Conservation (phyloP, 768 basidiomycete species). For the Pleurotus pulmonarius region DNA sequence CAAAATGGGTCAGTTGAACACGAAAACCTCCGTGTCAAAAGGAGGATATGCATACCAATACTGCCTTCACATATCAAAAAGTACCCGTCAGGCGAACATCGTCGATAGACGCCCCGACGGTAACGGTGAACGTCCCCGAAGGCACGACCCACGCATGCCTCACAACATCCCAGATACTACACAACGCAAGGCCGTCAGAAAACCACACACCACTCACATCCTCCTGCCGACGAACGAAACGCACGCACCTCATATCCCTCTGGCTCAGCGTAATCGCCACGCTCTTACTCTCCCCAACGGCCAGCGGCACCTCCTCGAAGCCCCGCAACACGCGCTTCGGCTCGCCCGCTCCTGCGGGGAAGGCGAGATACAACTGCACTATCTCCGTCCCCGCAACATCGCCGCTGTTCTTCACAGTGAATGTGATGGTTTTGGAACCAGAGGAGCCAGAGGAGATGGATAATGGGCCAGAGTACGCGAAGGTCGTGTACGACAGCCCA, state of each 20-base stretch:
- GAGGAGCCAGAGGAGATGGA: neutral
- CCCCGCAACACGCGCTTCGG: neutral
- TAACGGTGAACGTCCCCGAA: slow-evolving; percentile 11
- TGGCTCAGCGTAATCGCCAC: neutral
- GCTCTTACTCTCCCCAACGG: neutral
- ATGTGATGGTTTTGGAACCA: neutral
- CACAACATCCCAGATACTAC: slow-evolving; percentile 4
- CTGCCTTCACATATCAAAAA: neutral
- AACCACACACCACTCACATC: neutral
- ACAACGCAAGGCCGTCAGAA: neutral
- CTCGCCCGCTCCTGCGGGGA: neutral
- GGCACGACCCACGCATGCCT: slow-evolving; percentile 5
- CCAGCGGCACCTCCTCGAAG: neutral
- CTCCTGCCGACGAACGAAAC: no score
- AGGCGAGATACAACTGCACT: neutral
- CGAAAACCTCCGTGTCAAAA: no score
- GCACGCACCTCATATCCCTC: neutral
- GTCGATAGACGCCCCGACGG: slow-evolving; percentile 15
- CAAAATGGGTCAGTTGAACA: no score
- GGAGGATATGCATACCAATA: no score
- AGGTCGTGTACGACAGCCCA: slow-evolving; percentile 59
- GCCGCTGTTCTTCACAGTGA: neutral
- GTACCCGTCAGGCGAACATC: slow-evolving; percentile 13
- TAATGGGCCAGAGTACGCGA: slow-evolving; percentile 44
- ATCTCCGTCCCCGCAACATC: slow-evolving; percentile 2